Base-by-base conservation (phyloP, 306 rosid genomes). In the Glycyrrhiza uralensis region DNA sequence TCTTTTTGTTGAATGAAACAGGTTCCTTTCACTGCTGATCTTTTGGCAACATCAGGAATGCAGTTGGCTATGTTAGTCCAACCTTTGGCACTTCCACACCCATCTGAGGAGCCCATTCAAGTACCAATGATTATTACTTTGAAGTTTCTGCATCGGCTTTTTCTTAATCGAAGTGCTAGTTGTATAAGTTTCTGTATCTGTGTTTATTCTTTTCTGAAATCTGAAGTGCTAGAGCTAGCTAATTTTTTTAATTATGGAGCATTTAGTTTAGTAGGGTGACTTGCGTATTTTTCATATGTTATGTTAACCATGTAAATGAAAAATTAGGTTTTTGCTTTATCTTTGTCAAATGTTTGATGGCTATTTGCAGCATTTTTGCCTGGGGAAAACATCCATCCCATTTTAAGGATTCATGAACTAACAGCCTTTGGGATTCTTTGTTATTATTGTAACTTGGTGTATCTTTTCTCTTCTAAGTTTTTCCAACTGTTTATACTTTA, bases 31-130 rank as follows among this genome's bases (percentile, higher is more conserved):
- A 91, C 99, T 24, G 84, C 88, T 74, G 97, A 94, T 79, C 93
- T 94, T 69, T 81, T 94, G 87, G 47, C 86, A 82, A 91, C 97
- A 64, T 91, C 99, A 68, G 99, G 97, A 71, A 91, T 94, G 99
- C 97, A 91, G 49, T 85, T 94, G 77, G 95, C 99, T 81, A 82
- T 91, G 91, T 65, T 91, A 84, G 96, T 94, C 80, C 97, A 94
- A 76, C 99, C 99, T 35, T 85, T 94, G 83, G 93, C 96, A 76
- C 92, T 94, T 86, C 92, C 94, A 76, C 99, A 94, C 84, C 88
- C 91, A 42, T 88, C 96, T 46, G 99, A 94, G 87, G 99, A 94
- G 69, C 91, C 96, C 76, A 83, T 94, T 67, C 99, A 94, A 79
- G 99, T 94, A 89, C 54, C 12, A 32, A 64, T 75, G 10, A 22